Percentiles rank a stretch among this genome's conserved stretches.
These are phyloP conservation scores for Suillus decipiens DNA, from an alignment of 768 basidiomycete genomes.

Conservation along the genomic window DNA sequence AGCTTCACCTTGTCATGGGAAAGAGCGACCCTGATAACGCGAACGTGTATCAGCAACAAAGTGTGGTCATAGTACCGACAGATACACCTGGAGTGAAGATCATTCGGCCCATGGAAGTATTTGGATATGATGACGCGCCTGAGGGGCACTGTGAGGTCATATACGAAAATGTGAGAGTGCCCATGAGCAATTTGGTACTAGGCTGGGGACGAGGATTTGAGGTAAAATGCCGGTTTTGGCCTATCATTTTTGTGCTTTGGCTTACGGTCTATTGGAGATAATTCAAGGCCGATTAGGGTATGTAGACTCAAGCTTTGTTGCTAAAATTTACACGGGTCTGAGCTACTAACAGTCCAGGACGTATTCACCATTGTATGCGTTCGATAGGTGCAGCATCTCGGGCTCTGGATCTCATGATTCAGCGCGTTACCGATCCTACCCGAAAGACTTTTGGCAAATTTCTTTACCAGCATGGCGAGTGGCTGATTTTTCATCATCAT, in stretches of 20 bases:
- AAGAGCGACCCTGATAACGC: conserved; percentile 88
- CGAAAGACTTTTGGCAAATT: conserved; percentile 95
- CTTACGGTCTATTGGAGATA: conserved; percentile 46
- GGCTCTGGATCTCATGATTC: conserved; percentile 85
- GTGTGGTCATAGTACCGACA: conserved; percentile 92
- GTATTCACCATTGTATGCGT: conserved; percentile 98
- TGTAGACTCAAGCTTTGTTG: conserved; percentile 19
- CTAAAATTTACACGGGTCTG: conserved; percentile 8
- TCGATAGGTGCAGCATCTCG: conserved; percentile 87
- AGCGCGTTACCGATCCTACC: conserved; percentile 87
- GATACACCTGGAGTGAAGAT: conserved; percentile 85
- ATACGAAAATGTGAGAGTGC: conserved; percentile 93
- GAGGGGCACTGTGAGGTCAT: conserved; percentile 96
- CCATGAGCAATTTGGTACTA: conserved; percentile 76
- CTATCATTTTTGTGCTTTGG: not conserved
- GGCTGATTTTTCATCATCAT: conserved; percentile 1
- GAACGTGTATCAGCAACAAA: conserved; percentile 80
- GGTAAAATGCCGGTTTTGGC: conserved; percentile 37
- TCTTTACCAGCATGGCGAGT: conserved; percentile 84
- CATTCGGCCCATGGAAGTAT: conserved; percentile 90
- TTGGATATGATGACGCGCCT: conserved; percentile 94
- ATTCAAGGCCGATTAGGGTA: conserved; percentile 96
- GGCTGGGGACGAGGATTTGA: conserved; percentile 98
- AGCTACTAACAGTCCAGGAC: conserved; percentile 67
- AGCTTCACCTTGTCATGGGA: conserved; percentile 91